These are phyloP conservation scores for Yamadazyma triangularis DNA, from an alignment of 1,139 yeast species.

Conservation along the genomic window DNA sequence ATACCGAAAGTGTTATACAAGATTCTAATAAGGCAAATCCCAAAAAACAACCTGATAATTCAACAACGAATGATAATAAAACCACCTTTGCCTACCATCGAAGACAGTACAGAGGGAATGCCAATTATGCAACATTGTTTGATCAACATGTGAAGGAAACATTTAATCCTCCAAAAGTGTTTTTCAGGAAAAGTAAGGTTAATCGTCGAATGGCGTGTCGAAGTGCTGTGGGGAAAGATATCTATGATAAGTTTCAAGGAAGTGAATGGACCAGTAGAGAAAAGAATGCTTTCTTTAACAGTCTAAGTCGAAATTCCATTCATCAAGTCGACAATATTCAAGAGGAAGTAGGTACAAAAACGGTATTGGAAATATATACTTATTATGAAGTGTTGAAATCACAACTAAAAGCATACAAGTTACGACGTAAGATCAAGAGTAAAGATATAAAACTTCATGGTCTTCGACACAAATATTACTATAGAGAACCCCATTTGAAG, in stretches of 20 bases:
- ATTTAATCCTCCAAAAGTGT: constrained; percentile 7
- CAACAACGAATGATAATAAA: too few species aligned
- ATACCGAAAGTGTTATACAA: too few species aligned
- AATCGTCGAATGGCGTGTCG: not conserved
- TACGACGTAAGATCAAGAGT: not conserved
- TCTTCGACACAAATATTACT: constrained; percentile 2
- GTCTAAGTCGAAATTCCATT: constrained; percentile 47
- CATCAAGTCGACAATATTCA: constrained; percentile 41
- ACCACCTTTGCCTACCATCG: too few species aligned
- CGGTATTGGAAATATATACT: constrained; percentile 39
- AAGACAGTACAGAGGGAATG: constrained; percentile 16
- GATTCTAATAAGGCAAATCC: too few species aligned
- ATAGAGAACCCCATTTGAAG: constrained; percentile 8
- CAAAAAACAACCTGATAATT: too few species aligned
- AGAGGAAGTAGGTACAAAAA: constrained; percentile 35
- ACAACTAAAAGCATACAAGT: constrained; percentile 20
- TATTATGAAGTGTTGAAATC: constrained; percentile 39
- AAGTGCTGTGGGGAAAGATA: constrained; percentile 1
- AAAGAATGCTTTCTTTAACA: constrained; percentile 18
- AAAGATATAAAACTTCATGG: not conserved
- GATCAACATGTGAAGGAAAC: constrained; percentile 17
- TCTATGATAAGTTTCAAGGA: constrained; percentile 11
- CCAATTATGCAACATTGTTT: constrained; percentile 19
- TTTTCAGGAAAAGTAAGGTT: not conserved
- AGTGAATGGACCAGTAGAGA: constrained; percentile 19